phyloP scores from a whole-genome alignment of 2,329 filamentous ascomycete genomes.

The Xylaria sp. region DNA sequence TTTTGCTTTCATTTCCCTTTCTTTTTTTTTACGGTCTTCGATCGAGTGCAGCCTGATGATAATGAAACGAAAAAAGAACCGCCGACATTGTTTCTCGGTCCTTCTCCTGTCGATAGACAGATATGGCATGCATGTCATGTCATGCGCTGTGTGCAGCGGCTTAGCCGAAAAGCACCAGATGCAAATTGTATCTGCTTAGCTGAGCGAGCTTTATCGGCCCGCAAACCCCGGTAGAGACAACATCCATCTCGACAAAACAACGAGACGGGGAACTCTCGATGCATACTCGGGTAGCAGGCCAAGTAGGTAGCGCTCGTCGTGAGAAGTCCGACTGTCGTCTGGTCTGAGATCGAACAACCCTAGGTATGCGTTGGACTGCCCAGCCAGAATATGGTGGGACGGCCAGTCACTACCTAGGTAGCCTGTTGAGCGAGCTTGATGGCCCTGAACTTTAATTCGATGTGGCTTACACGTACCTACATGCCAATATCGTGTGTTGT shows the following conservation, averaged over 20 bases:
- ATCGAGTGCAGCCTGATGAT: too few relatives aligned
- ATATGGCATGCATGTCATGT: too few relatives aligned
- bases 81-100: slow-evolving; percentile 19
- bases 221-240: slow-evolving; percentile 16
- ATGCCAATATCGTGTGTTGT: slow-evolving; percentile 13
- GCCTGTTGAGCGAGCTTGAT: neutral
- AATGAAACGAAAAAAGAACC: neutral
- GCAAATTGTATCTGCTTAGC: slow-evolving; percentile 10
- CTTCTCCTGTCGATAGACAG: slow-evolving; percentile 18
- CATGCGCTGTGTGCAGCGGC: slow-evolving; percentile 10
- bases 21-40: too few relatives aligned
- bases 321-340: too few relatives aligned
- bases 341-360: too few relatives aligned
- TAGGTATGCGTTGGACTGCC: too few relatives aligned
- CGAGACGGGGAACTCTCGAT: slow-evolving; percentile 13
- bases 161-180: slow-evolving; percentile 14
- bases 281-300: slow-evolving; percentile 4
- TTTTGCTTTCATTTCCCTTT: neutral
- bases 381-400: too few relatives aligned
- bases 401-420: too few relatives aligned
- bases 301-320: too few relatives aligned
- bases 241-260: slow-evolving; percentile 2
- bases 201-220: slow-evolving; percentile 17
- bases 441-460: neutral
- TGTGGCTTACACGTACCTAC: too few relatives aligned